Evolutionary conservation across 192 early-diverging fungal species (phyloP).

Genomic region (Linnemannia elongata): DNA sequence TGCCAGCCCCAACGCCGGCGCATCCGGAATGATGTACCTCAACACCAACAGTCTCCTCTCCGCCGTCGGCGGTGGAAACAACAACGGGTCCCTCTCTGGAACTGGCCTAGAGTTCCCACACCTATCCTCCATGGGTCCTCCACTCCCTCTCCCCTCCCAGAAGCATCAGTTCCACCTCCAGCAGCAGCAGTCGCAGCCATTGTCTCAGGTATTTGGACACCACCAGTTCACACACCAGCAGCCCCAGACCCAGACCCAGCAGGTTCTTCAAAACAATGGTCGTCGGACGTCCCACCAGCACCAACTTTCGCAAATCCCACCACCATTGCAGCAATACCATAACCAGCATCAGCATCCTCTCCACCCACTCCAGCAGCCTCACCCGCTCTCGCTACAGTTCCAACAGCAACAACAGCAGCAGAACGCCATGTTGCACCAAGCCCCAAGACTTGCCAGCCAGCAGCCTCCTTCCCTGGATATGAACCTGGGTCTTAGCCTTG

Average conservation of each 20-base stretch:
- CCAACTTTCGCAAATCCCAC: neutral
- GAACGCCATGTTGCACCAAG: neutral
- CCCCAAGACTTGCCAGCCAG: neutral
- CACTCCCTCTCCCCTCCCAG: neutral
- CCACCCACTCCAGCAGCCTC: too few species aligned
- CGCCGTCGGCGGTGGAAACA: neutral
- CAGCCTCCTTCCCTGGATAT: neutral
- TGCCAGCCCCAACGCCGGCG: neutral
- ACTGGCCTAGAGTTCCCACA: neutral
- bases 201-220: neutral
- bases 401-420: conserved; percentile 11
- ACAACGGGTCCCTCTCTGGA: too few species aligned
- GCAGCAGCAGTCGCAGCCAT: neutral
- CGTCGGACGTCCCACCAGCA: neutral
- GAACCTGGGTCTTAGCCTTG: neutral
- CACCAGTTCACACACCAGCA: neutral
- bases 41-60: neutral
- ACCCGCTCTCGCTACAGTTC: neutral
- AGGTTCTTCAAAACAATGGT: neutral
- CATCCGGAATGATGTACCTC: neutral
- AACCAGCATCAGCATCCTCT: neutral
- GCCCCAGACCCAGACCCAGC: neutral
- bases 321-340: neutral
- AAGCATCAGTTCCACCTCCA: neutral
- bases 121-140: neutral